Percentiles rank a stretch among this genome's conserved stretches.
Evolutionary conservation across 1,284 basidiomycete genomes (phyloP).

Genomic region (Dichomitus squalens): DNA sequence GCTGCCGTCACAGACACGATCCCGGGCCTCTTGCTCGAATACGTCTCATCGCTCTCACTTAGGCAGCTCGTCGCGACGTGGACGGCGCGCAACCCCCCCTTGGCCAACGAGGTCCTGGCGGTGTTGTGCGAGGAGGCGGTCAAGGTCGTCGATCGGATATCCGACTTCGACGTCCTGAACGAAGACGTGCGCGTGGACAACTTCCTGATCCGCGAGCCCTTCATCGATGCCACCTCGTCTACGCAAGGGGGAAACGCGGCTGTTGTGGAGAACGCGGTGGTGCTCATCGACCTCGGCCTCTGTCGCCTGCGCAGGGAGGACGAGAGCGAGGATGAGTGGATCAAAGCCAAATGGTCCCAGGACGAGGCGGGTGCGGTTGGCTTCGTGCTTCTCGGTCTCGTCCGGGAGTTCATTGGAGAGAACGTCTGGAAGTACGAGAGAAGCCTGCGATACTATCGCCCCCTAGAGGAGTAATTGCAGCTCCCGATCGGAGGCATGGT

Average conservation of each 20-base stretch:
- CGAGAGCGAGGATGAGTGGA: conserved; percentile 4
- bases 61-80: conserved; percentile 6
- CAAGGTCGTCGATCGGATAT: conserved; percentile 5
- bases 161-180: conserved; percentile 12
- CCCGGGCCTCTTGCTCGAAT: conserved; percentile 8
- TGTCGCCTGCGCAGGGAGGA: conserved; percentile 6
- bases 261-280: not conserved
- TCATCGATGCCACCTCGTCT: not conserved
- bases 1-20: not conserved
- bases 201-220: conserved; percentile 9
- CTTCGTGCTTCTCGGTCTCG: not conserved
- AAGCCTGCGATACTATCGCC: conserved; percentile 1
- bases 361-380: conserved; percentile 5
- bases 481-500: not conserved
- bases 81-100: conserved; percentile 5
- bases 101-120: not conserved
- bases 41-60: conserved; percentile 1
- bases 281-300: conserved; percentile 7
- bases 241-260: too few relatives aligned
- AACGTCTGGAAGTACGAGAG: conserved; percentile 1
- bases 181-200: conserved; percentile 13
- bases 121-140: conserved; percentile 9
- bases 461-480: not conserved
- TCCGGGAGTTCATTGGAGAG: not conserved
- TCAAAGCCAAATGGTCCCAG: not conserved